These are phyloP conservation scores for Lactarius tabidus DNA, from an alignment of 768 basidiomycete species.

Conservation along the genomic window DNA sequence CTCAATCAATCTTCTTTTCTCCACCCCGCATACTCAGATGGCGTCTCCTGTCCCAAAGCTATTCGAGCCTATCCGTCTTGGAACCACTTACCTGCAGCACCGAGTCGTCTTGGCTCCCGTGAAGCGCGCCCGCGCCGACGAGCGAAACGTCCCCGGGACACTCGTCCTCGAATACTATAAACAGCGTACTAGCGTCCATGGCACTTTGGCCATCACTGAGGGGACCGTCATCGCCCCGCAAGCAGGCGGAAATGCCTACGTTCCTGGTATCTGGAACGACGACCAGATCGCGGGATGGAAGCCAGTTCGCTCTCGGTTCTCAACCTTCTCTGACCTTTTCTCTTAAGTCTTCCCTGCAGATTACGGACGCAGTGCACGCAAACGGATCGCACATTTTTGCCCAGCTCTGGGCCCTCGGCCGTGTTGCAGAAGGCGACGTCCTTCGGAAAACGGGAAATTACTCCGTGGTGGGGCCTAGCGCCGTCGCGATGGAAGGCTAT, in stretches of 20 bases:
- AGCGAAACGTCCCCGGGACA: slow-evolving; percentile 34
- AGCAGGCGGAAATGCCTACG: slow-evolving; percentile 50
- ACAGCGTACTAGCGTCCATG: slow-evolving; percentile 44
- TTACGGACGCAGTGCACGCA: slow-evolving; percentile 40
- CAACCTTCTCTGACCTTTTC: background rate
- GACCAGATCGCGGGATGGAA: slow-evolving; percentile 56
- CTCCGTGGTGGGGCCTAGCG: background rate
- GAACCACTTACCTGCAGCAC: slow-evolving; percentile 41
- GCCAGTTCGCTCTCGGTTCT: slow-evolving; percentile 32
- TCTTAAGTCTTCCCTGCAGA: background rate
- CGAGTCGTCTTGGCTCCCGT: slow-evolving; percentile 53
- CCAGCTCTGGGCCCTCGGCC: slow-evolving; percentile 50
- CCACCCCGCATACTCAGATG: too few species aligned
- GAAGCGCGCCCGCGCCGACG: slow-evolving; percentile 42
- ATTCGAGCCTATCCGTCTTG: slow-evolving; percentile 30
- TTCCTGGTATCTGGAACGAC: slow-evolving; percentile 47
- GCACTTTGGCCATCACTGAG: slow-evolving; percentile 56
- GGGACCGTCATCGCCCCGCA: slow-evolving; percentile 48
- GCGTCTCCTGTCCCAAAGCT: too few species aligned
- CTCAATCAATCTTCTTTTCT: too few species aligned
- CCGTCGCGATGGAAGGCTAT: background rate
- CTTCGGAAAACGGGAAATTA: background rate
- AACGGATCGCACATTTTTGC: slow-evolving; percentile 40
- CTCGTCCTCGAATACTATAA: slow-evolving; percentile 44
- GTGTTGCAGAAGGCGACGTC: slow-evolving; percentile 28